Evolutionary conservation across 257 asterid genomes (phyloP).

Genomic region (Solanum sejunctum): DNA sequence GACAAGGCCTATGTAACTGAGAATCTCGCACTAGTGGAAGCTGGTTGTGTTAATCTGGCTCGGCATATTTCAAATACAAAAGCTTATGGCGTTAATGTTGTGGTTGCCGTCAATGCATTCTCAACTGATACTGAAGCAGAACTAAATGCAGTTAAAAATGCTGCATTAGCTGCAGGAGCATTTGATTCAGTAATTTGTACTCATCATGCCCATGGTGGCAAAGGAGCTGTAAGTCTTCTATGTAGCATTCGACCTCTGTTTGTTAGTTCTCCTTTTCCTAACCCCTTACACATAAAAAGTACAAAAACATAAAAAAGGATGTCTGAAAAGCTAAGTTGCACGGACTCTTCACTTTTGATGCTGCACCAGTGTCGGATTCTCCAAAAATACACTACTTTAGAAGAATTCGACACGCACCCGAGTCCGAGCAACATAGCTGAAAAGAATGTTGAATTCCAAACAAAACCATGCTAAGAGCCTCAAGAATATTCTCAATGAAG

Average conservation of each 20-base stretch:
- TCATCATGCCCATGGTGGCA: slow-evolving; percentile 97
- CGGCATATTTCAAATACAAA: slow-evolving; percentile 66
- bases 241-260: neutral
- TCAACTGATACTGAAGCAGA: slow-evolving; percentile 91
- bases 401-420: neutral
- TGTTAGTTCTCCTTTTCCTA: neutral
- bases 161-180: slow-evolving; percentile 89
- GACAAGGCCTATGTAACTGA: slow-evolving; percentile 85
- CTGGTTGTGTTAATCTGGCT: slow-evolving; percentile 82
- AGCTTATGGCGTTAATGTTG: slow-evolving; percentile 91
- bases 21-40: slow-evolving; percentile 81
- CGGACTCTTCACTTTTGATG: neutral
- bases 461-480: neutral
- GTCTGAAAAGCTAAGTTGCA: neutral
- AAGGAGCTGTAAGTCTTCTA: slow-evolving; percentile 80
- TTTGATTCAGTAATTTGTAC: slow-evolving; percentile 87
- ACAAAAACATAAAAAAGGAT: neutral
- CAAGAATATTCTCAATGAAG: neutral
- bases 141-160: slow-evolving; percentile 56
- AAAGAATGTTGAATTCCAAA: neutral
- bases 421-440: neutral
- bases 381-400: neutral
- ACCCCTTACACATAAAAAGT: neutral
- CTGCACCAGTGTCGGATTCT: neutral
- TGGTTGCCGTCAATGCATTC: slow-evolving; percentile 83